Conservation (phyloP, 1,284 basidiomycete genomes). For the Tylopilus sp. region DNA sequence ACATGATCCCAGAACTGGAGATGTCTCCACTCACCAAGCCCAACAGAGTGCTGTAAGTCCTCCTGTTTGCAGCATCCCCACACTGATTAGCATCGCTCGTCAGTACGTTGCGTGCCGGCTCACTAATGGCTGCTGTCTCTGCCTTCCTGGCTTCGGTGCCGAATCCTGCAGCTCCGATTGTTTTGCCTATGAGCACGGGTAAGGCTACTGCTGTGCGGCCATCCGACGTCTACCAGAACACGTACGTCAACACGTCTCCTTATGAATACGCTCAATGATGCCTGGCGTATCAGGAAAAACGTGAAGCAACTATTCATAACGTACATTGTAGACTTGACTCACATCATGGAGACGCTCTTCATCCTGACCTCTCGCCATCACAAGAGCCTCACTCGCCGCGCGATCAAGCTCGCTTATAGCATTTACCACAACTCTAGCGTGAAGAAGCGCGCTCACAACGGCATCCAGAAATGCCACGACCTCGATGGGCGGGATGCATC, state of each 20-base stretch:
- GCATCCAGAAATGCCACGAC: neutral
- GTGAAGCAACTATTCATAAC: neutral
- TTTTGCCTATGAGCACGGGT: constrained; percentile 1
- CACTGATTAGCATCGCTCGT: neutral
- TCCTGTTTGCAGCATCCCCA: neutral
- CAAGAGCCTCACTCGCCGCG: constrained; percentile 1
- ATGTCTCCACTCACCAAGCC: neutral
- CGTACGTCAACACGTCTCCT: neutral
- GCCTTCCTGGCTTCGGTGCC: too few species aligned
- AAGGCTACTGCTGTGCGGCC: neutral
- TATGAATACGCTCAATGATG: neutral
- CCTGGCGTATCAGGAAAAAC: neutral
- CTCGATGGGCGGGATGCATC: neutral
- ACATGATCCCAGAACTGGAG: neutral
- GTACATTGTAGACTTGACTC: constrained; percentile 2
- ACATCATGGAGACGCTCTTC: constrained; percentile 5
- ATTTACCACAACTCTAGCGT: neutral
- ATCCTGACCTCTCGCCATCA: constrained; percentile 1
- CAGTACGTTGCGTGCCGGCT: neutral
- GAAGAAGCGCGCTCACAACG: neutral
- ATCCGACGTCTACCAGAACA: neutral
- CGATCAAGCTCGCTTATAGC: neutral
- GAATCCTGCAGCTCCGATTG: neutral
- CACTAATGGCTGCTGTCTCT: too few species aligned
- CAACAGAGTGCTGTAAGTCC: neutral